Evolutionary conservation across 208 protist species (phyloP), one percentile per base, ranked within the genome.

Genomic region (Angomonas desouzai): DNA sequence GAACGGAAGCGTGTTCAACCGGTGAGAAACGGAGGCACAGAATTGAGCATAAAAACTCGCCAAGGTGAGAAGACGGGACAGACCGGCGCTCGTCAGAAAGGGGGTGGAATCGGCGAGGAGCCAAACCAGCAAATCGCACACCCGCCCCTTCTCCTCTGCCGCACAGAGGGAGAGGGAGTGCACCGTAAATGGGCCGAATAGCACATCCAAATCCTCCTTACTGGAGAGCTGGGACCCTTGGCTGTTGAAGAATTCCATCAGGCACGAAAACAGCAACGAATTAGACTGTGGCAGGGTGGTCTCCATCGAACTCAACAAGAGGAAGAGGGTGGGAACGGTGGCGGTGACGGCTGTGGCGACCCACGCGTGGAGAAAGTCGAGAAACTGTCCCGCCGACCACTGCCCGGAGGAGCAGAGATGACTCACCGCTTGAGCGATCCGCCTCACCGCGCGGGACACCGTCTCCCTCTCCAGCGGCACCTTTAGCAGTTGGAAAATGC

Each of bases 401-500:
- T 13, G 18, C 45, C 18, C 9, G 6, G 29, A 62, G 29, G 32
- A 62, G 34, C 2, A 30, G 20, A 28, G 56, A 11, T 32, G 13
- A 23, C 6, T n/a, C n/a, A 27, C 34, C 16, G 34, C 4, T 2
- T 32, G 22, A 13, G 32, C 28, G 29, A 47, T 16, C 20, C 45
- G 45, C 9, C 56, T 13, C 9, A 23, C 36, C 13, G 36, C 36
- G 13, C 36, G 36, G 36, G 36, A 18, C 36, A 40, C 36, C 53
- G 30, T 23, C n/a, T 25, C 53, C 53, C 36, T 13, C 6, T 13
- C 6, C 36, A 40, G 13, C 9, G 36, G 13, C 36, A 18, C 36
- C 43, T 71, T 55, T 29, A 57, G 61, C 2, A 79, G 28, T n/a
- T 61, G 75, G 29, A 40, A 40, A 40, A 40, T 40, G 13, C 13